Base-by-base conservation (phyloP, 192 early-diverging fungal species). In the Dissophora ornata region DNA sequence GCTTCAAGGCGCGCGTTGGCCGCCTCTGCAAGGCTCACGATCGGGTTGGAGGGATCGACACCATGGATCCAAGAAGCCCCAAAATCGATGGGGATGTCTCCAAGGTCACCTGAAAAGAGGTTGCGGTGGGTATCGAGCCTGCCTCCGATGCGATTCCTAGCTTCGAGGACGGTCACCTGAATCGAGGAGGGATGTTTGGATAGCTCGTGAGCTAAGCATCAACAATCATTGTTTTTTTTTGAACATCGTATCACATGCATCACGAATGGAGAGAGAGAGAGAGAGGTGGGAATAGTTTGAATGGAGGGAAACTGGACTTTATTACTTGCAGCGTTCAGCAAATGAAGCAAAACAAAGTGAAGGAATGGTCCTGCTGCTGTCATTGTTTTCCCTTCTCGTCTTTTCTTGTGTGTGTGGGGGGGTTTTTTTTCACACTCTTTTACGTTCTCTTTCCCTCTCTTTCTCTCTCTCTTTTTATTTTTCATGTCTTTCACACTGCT, bases 61-160 rank as follows among this genome's bases (percentile, higher is more conserved):
- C 79, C 79, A 56, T 80, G 79, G 38, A 80, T 73, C 79, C 79
- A 80, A 26, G 79, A 80, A 24, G 79, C 79, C n/a, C 79, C 79
- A 52, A 71, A 73, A 26, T 80, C 79, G 41, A 80, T 59, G 19
- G 79, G 67, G 57, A 80, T 64, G 15, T 68, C 75, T 16, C 21
- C 44, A 25, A 44, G 57, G 15, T 60, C 57, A 18, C 57, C 57
- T 18, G 57, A 25, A 30, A 67, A 26, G 18, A 77, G 53, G 45
- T 77, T 67, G 19, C 63, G 63, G 40, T 60, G 73, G 28, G 73
- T 77, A 53, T 77, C 64, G n/a, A 77, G 57, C 13, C 73, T 53
- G 8, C 73, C 73, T 2, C 73, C 73, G 26, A 77, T 59, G 46
- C 73, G 73, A 45, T 67, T 67, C 42, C 65, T 77, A 19, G 73